Base-by-base conservation (phyloP, 2,329 filamentous ascomycete genomes). In the Aspergillus arachidicola region DNA sequence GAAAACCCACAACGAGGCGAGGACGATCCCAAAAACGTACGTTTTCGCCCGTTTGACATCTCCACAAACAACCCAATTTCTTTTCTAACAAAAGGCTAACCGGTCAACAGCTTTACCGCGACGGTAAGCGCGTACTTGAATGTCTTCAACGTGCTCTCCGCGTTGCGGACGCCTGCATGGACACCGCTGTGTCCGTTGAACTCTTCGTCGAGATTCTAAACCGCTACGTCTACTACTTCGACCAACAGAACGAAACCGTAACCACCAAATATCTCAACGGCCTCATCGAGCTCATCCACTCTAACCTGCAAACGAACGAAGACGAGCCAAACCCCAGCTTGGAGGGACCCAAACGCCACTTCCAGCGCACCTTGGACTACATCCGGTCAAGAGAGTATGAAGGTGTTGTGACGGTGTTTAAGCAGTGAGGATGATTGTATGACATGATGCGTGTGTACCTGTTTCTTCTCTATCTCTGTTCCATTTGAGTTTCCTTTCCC, bases 121-220 rank as follows among this genome's bases (percentile, higher is more conserved):
- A 99, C 72, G 95, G 95, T 60, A 99, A 99, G 81, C 89, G 95
- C 57, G 95, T 99, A 2, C 87, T 99, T 6, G 95, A 99, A 78
- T 99, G 95, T 74, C 85, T 99, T 55, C 95, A 99, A 79, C 91
- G 95, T 61, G 95, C 95, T 12, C 88, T 99, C 11, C 90, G 96
- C 41, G 96, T 99, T 32, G 96, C 95, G 2, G 95, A 99, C 79
- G 96, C 95, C 7, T 99, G 95, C 81, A 99, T 99, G 95, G 96
- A 99, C 79, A 95, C 94, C 9, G 93, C 93, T 7, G 93, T 97
- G 4, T 97, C 93, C 3, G 95, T 99, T 54, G 96, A 99, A 80
- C 86, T 99, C 56, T 99, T 99, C 79, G 94, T 99, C 62, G 95
- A 99, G 81, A 99, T 99, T 67, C 83, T 99, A 61, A 97, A 99